These are phyloP conservation scores for Suillus tomentosus DNA, from an alignment of 768 basidiomycete genomes.

Conservation along the genomic window DNA sequence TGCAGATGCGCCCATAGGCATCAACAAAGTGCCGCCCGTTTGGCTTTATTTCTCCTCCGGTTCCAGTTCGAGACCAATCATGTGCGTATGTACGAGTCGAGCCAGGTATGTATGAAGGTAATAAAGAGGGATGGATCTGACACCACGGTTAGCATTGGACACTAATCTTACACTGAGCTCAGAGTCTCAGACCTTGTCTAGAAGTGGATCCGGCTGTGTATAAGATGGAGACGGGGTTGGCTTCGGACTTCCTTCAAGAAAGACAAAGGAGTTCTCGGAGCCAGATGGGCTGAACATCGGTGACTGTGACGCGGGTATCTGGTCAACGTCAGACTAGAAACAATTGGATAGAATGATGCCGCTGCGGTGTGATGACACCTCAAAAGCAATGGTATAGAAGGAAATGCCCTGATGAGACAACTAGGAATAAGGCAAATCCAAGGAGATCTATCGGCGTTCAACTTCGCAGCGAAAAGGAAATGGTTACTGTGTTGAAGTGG, in stretches of 20 bases:
- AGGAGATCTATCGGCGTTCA: not conserved
- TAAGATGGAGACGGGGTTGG: conserved; percentile 12
- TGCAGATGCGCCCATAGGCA: conserved; percentile 74
- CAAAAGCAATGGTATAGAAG: not conserved
- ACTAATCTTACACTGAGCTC: not conserved
- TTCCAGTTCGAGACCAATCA: conserved; percentile 64
- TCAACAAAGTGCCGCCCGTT: conserved; percentile 86
- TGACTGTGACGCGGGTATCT: not conserved
- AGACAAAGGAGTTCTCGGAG: conserved; percentile 50
- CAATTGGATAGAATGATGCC: not conserved
- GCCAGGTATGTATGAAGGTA: conserved; percentile 48
- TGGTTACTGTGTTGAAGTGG: not conserved
- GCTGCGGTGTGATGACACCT: not conserved
- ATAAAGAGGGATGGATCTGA: conserved; percentile 50
- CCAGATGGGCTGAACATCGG: conserved; percentile 32
- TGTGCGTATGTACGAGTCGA: conserved; percentile 60
- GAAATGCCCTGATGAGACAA: not conserved
- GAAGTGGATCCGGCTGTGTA: not conserved
- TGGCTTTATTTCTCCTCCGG: conserved; percentile 55
- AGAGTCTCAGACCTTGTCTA: not conserved
- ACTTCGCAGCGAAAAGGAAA: not conserved
- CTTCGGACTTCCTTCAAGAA: conserved; percentile 37
- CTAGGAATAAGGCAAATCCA: not conserved
- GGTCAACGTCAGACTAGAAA: not conserved
- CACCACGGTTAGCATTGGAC: not conserved